Base-by-base conservation (phyloP, 331 rosid genomes). In the Prunus yedoensis region DNA sequence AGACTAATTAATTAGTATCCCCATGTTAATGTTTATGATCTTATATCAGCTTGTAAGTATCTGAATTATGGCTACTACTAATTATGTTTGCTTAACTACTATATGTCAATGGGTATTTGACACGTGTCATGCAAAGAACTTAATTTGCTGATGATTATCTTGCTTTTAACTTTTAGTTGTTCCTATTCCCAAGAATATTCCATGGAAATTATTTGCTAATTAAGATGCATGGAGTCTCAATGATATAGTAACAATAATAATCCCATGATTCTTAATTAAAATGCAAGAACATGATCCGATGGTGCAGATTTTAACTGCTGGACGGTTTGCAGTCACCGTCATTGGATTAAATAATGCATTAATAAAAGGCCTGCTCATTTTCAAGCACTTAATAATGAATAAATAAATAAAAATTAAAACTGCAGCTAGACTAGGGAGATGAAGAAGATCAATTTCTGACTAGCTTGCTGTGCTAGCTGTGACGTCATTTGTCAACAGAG, bases 131-230 rank as follows among this genome's bases (percentile, higher is more conserved):
- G 66, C 53, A 3, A 74, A 78, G 77, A 67, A 72, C 82, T 74
- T 77, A 77, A 83, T 67, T 79, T 41, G 66, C 74, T 82, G 75
- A 71, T 81, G 64, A 53, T 70, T 52, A 68, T 65, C 59, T 17
- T 20, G 8, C 50, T 47, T 59, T 17, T 50, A 68, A 68, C 56
- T 73, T 83, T 71, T 8, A 27, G 49, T 70, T 58, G 72, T 68
- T 64, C 69, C 73, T 78, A 35, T 52, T 83, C 66, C 82, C 71
- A 17, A 82, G 79, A 83, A 89, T 85, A 81, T 87, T 76, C 89
- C 71, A 7, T 79, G 76, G 64, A 32, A 3, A 63, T 83, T 68
- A 57, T 81, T 75, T 78, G 78, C 80, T 77, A 83, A 74, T 61
- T 50, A 27, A 45, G 74, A 79, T 35, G 65, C 60, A 30, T 60